Base-by-base conservation (phyloP, 768 basidiomycete species). In the Lepiota venenata region DNA sequence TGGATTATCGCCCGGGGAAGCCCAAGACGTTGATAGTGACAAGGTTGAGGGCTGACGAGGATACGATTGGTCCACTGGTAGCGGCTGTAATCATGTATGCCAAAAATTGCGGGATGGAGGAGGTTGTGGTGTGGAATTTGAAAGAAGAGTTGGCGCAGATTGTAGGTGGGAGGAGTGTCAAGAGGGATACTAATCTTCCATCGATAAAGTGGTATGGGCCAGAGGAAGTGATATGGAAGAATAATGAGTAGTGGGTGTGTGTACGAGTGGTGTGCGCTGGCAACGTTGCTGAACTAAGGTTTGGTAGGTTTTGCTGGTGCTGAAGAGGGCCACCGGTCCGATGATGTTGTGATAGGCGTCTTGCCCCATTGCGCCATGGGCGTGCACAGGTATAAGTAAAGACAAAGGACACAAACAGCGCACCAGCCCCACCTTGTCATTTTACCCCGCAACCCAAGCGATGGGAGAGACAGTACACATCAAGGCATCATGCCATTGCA, bases 61-160 rank as follows among this genome's bases (percentile, higher is more conserved):
- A 63, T 1, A 58, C 61, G 0, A 75, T 80, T 50, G 59, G 61
- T 6, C 58, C 42, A 3, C 64, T 80, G 18, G 50, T 79, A 15
- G 50, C 43, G 16, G 64, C 63, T 15, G 61, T 78, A 11, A 61
- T 65, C 37, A 63, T 60, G 29, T 63, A 57, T 41, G 63, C 62
- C 15, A 57, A 49, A 40, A 16, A 52, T 42, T 51, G 61, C 48
- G 66, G 67, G 2, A 55, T 74, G 15, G 58, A 61, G 18, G 68
- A 58, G 29, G 63, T 81, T 41, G 80, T 79, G 52, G 62, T 73
- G 2, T 81, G 80, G 77, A 74, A 74, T 48, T 46, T 79, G 14
- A 63, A 68, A 5, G 46, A 60, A 20, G 56, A 69, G 14, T 44
- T 68, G 10, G 37, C 52, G 22, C 47, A 52, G 21, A 32, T 52